Evolutionary conservation across 2,329 filamentous ascomycete species (phyloP).

Genomic region (Penicillium concentricum): DNA sequence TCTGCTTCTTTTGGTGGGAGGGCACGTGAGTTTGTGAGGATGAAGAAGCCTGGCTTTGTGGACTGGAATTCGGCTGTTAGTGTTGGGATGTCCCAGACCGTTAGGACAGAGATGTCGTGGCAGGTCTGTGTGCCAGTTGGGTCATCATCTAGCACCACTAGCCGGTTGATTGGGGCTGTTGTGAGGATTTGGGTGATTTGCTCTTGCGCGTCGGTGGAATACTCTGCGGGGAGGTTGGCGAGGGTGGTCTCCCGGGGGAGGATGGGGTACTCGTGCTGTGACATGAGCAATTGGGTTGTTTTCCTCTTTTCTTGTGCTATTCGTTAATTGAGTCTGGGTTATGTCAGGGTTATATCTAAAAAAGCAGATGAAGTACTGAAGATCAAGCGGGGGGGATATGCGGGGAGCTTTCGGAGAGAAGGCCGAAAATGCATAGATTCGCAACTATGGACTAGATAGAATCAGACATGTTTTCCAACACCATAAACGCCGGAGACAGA

Average conservation of each 20-base stretch:
- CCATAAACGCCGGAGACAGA: slow-evolving; percentile 24
- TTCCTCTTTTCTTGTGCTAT: neutral
- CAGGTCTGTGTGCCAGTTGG: slow-evolving; percentile 64
- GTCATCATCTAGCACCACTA: slow-evolving; percentile 52
- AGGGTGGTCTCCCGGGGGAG: slow-evolving; percentile 29
- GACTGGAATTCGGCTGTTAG: slow-evolving; percentile 48
- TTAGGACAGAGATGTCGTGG: slow-evolving; percentile 56
- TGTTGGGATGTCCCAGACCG: slow-evolving; percentile 51
- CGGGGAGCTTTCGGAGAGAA: slow-evolving; percentile 18
- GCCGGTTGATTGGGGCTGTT: slow-evolving; percentile 27
- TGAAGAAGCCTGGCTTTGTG: slow-evolving; percentile 55
- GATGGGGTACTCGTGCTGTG: slow-evolving; percentile 21
- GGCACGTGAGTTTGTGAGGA: slow-evolving; percentile 60
- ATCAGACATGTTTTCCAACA: slow-evolving; percentile 13
- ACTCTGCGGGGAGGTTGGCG: slow-evolving; percentile 30
- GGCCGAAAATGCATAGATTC: slow-evolving; percentile 14
- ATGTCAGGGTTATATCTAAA: too few relatives aligned
- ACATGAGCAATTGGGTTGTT: slow-evolving; percentile 14
- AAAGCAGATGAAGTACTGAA: neutral
- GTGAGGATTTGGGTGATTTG: slow-evolving; percentile 31
- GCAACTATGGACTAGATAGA: slow-evolving; percentile 13
- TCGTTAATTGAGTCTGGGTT: neutral
- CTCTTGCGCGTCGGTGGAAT: slow-evolving; percentile 30
- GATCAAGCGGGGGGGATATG: slow-evolving; percentile 11
- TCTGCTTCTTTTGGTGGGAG: slow-evolving; percentile 51